phyloP scores from a whole-genome alignment of 2,329 filamentous ascomycete species.

The Talaromyces albobiverticillius region DNA sequence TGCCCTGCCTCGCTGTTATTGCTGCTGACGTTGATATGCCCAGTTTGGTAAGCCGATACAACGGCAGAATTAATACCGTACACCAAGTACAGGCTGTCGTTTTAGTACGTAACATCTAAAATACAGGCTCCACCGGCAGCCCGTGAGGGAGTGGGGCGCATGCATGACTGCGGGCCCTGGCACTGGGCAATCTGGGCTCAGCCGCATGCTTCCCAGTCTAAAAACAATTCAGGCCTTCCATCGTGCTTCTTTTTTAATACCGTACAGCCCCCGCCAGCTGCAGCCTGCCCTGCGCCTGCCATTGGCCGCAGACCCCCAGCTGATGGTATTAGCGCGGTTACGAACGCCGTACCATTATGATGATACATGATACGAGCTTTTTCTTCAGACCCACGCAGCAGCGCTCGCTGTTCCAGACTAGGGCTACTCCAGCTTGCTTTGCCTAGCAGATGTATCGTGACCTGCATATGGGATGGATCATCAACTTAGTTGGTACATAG shows the following conservation, averaged over 20 bases:
- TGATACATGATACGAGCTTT: background rate
- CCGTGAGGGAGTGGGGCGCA: background rate
- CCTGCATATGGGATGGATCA: constrained; percentile 4
- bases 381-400: constrained; percentile 1
- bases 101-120: background rate
- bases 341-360: too few relatives aligned
- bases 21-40: background rate
- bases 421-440: background rate
- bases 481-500: constrained; percentile 6
- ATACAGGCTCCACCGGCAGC: background rate
- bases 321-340: constrained; percentile 7
- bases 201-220: constrained; percentile 12
- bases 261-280: constrained; percentile 8
- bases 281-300: too few relatives aligned
- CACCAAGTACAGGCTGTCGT: background rate
- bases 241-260: constrained; percentile 10
- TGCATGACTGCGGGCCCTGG: background rate
- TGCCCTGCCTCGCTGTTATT: background rate
- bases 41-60: background rate
- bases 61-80: too few relatives aligned
- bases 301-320: too few relatives aligned
- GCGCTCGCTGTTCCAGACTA: background rate
- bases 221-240: constrained; percentile 3
- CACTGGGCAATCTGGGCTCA: constrained; percentile 11
- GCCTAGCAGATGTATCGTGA: background rate